Conservation (phyloP, 176 grass and related monocot species). For the Guadua angustifolia region DNA sequence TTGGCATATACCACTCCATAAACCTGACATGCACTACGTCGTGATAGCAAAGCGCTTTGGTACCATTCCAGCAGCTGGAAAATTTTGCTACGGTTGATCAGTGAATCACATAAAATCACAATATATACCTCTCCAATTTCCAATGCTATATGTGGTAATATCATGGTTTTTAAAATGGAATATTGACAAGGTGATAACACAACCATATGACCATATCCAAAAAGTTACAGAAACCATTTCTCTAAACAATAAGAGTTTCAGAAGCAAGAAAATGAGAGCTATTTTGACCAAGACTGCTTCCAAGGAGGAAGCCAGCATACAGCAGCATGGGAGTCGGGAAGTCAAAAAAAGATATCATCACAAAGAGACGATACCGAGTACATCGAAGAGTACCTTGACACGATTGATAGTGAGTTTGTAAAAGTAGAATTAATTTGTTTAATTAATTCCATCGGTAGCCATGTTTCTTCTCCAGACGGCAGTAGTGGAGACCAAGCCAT, state of each 20-base stretch:
- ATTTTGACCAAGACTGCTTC: constrained; percentile 37
- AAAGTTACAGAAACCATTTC: no score
- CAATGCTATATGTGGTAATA: no score
- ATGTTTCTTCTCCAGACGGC: not conserved
- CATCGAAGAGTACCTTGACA: not conserved
- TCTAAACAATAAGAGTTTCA: not conserved
- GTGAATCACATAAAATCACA: no score
- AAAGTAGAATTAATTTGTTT: not conserved
- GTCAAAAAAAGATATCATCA: constrained; percentile 18
- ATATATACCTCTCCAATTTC: no score
- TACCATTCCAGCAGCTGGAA: no score
- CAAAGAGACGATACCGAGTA: not conserved
- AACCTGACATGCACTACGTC: no score
- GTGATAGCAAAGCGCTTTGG: no score
- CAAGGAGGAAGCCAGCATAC: not conserved
- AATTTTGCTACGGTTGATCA: no score
- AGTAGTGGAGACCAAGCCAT: constrained; percentile 31
- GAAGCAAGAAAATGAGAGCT: not conserved
- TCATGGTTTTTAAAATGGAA: no score
- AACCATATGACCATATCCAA: no score
- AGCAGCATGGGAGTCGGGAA: not conserved
- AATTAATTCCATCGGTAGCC: not conserved
- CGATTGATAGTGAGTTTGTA: not conserved
- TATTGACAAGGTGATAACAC: no score
- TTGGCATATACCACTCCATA: no score